Evolutionary conservation across 257 asterid genomes (phyloP), one percentile per base, ranked within the genome.

Genomic region (Cordia subcordata): DNA sequence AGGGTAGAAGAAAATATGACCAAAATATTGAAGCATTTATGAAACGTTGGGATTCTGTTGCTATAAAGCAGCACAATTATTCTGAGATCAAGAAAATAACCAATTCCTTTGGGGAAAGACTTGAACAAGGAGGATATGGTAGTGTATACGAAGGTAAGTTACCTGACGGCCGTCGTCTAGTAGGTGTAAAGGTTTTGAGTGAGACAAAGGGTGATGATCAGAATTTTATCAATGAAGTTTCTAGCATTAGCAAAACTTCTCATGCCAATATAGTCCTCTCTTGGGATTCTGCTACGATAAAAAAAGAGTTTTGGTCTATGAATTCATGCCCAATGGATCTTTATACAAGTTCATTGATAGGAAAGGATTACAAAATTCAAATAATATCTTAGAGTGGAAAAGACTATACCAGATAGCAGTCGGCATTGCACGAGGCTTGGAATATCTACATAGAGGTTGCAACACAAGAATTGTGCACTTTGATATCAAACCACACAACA

Each of bases 401-500:
- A 68, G 49, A 33, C 15, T 86, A 66, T 70, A 70, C 49, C 52
- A 72, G 15, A 80, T 86, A 55, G 82, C 90, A 17, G 61, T 82
- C n/a, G 95, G 88, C 4, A 73, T 74, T 60, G 93, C 87, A 1
- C 77, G 77, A 56, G 95, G 93, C 27, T 58, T 86, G 62, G 93
- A 78, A 16, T 86, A 86, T 58, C 79, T 84, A 0, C 95, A 84
- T 69, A 65, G 69, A 64, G 93, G 90, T 12, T 84, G 92, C 65
- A 86, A 74, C 68, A 78, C 90, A 13, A 74, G 89, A 65, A 84
- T 84, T 5, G 71, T 84, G 44, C 95, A 86, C 61, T 82, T 83
- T 18, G 93, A 86, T 70, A 86, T 84, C 63, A 86, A 86, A 68
- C 95, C 87, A 63, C 88, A 83, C 1, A 86, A 81, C 65, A 83